Percentiles rank a stretch among this genome's conserved stretches.
Conservation (phyloP, 148 eudicot genomes). For the Fagopyrum homotropicum region DNA sequence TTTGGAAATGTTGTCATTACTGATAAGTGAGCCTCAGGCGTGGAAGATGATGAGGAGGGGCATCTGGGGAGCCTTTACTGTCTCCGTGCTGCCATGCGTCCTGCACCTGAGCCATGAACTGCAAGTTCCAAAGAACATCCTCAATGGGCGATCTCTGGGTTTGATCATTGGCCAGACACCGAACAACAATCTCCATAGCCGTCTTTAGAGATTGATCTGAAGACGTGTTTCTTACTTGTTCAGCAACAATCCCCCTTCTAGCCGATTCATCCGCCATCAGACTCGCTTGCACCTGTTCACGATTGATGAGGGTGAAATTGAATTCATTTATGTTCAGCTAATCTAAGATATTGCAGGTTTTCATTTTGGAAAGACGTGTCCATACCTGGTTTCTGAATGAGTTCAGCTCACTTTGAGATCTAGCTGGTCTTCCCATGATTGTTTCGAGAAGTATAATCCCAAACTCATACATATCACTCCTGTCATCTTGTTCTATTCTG, state of each 20-base stretch:
- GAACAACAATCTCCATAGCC: constrained; percentile 61
- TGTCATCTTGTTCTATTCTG: constrained; percentile 60
- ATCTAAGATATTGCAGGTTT: background rate
- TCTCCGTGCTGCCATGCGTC: constrained; percentile 65
- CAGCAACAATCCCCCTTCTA: constrained; percentile 52
- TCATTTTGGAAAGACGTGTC: background rate
- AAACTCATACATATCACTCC: constrained; percentile 63
- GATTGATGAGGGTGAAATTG: background rate
- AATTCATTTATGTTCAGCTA: background rate
- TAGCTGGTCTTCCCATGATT: constrained; percentile 52
- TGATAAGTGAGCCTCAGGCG: constrained; percentile 17
- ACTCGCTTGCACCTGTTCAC: constrained; percentile 42
- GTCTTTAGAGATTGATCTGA: constrained; percentile 74
- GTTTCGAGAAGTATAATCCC: constrained; percentile 76
- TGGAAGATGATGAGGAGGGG: constrained; percentile 35
- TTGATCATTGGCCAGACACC: constrained; percentile 53
- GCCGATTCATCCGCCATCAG: constrained; percentile 39
- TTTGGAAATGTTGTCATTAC: background rate
- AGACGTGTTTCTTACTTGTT: constrained; percentile 37
- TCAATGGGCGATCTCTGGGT: constrained; percentile 74
- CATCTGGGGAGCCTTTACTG: constrained; percentile 39
- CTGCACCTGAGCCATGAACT: constrained; percentile 93
- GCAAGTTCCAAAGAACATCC: constrained; percentile 89
- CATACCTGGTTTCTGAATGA: constrained; percentile 51
- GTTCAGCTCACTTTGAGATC: constrained; percentile 46